Percentiles rank a stretch among this genome's conserved stretches.
These are phyloP conservation scores for Diaporthe vaccinii DNA, from an alignment of 2,329 filamentous ascomycete species.

Conservation along the genomic window DNA sequence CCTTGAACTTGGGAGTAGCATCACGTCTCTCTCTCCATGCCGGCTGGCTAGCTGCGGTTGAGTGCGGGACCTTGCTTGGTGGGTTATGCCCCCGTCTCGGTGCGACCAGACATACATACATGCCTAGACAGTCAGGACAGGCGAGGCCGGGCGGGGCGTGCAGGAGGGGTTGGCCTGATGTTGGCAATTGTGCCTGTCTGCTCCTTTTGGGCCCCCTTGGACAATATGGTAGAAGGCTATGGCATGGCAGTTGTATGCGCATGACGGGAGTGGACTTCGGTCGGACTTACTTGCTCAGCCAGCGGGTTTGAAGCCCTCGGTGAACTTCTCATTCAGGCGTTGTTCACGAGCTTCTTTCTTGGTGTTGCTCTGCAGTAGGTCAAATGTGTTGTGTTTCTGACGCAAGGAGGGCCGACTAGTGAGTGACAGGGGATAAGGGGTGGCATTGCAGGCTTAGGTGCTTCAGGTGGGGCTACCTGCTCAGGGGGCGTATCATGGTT, in stretches of 20 bases:
- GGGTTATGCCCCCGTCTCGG: background rate
- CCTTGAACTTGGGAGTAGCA: background rate
- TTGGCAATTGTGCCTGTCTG: background rate
- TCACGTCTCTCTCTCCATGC: background rate
- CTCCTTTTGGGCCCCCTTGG: background rate
- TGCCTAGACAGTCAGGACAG: background rate
- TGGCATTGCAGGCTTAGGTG: constrained; percentile 27
- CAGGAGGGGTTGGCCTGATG: background rate
- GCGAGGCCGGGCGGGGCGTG: constrained; percentile 7
- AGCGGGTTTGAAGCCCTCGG: background rate
- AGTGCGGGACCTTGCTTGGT: background rate
- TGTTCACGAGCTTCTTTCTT: background rate
- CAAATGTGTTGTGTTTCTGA: background rate
- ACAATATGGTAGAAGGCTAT: background rate
- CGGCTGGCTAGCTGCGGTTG: background rate
- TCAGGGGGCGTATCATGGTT: background rate
- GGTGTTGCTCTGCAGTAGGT: constrained; percentile 2
- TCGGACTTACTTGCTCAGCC: constrained; percentile 11
- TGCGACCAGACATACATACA: background rate
- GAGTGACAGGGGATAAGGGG: constrained; percentile 3
- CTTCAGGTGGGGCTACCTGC: constrained; percentile 30
- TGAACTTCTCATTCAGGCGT: background rate
- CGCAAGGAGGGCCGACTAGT: constrained; percentile 8
- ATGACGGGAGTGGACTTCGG: background rate
- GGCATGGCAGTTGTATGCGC: background rate